phyloP scores from a whole-genome alignment of 73 alveolate species.

The Uronychia setigera region DNA sequence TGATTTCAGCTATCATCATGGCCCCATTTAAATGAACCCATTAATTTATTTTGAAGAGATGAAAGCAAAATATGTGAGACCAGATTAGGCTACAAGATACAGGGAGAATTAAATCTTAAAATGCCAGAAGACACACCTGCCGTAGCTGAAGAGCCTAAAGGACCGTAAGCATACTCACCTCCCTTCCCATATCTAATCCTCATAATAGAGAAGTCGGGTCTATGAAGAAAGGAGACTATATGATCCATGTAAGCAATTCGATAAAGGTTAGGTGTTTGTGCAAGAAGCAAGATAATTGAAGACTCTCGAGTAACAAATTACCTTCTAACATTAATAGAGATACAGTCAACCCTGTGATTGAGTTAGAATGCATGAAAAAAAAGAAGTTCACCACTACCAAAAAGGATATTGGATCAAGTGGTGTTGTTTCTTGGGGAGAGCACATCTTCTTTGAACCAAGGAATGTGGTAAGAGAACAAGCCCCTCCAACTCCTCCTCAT shows the following conservation, averaged over 20 bases:
- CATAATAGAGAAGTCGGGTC: slow-evolving; percentile 46
- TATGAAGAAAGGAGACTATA: slow-evolving; percentile 75
- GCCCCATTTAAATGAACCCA: too few relatives aligned
- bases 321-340: not conserved
- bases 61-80: too few relatives aligned
- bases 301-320: slow-evolving; percentile 34
- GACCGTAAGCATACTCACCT: not conserved
- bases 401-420: slow-evolving; percentile 72
- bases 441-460: slow-evolving; percentile 85
- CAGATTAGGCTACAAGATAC: too few relatives aligned
- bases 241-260: slow-evolving; percentile 52
- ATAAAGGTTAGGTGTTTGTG: slow-evolving; percentile 30
- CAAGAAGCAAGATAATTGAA: slow-evolving; percentile 69
- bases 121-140: too few relatives aligned
- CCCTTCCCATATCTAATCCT: too few relatives aligned
- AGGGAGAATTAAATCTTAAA: too few relatives aligned
- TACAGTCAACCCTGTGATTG: slow-evolving; percentile 82
- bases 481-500: slow-evolving; percentile 4
- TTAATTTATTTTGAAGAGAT: too few relatives aligned
- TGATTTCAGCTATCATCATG: too few relatives aligned
- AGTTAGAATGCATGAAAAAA: slow-evolving; percentile 46
- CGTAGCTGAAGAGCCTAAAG: too few relatives aligned
- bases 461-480: slow-evolving; percentile 19
- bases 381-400: slow-evolving; percentile 78
- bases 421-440: slow-evolving; percentile 73